phyloP scores from a whole-genome alignment of 805 yeast genomes.

The Metschnikowia hibisci region DNA sequence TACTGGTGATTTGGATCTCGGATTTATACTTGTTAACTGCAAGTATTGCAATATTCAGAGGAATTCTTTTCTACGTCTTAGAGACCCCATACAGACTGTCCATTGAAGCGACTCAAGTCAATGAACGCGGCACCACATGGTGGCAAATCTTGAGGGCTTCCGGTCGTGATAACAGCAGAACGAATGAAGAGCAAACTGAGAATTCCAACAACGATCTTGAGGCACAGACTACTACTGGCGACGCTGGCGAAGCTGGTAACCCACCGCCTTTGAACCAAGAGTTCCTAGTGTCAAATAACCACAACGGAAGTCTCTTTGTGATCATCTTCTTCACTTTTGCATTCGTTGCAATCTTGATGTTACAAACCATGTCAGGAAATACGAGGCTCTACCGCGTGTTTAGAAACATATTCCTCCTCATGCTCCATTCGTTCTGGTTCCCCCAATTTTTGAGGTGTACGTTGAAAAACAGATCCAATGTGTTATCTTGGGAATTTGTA shows the following conservation, averaged over 20 bases:
- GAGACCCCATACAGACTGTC: conserved; percentile 70
- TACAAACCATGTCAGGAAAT: conserved; percentile 63
- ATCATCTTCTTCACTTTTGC: conserved; percentile 27
- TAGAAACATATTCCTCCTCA: conserved; percentile 52
- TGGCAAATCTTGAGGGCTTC: conserved; percentile 65
- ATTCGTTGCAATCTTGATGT: conserved; percentile 45
- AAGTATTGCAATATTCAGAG: conserved; percentile 64
- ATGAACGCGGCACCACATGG: conserved; percentile 64
- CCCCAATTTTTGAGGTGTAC: conserved; percentile 85
- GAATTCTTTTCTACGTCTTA: conserved; percentile 67
- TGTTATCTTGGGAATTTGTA: conserved; percentile 71
- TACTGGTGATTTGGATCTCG: conserved; percentile 48
- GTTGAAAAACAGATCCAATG: conserved; percentile 60
- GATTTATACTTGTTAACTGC: conserved; percentile 64
- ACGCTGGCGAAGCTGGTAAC: not conserved
- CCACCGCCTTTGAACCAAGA: not conserved
- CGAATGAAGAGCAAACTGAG: conserved; percentile 1
- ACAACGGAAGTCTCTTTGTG: conserved; percentile 21
- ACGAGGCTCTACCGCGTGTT: conserved; percentile 46
- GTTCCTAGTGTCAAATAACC: not conserved
- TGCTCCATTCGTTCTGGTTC: conserved; percentile 73
- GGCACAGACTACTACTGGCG: not conserved
- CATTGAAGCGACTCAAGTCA: conserved; percentile 65
- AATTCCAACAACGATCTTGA: conserved; percentile 22
- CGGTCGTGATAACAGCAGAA: conserved; percentile 18